phyloP scores from a whole-genome alignment of 176 grass and related monocot species.

The Urochloa ruziziensis region DNA sequence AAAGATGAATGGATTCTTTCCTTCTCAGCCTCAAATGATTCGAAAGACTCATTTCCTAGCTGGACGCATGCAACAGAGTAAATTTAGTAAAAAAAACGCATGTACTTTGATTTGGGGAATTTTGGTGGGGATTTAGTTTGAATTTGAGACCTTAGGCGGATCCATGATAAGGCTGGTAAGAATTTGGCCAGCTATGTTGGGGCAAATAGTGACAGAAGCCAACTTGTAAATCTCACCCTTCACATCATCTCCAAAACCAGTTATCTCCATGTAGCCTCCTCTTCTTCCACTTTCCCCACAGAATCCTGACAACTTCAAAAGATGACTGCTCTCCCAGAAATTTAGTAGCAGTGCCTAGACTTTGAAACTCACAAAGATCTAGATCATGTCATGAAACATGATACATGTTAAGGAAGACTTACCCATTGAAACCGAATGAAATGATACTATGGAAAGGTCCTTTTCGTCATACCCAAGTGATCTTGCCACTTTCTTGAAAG shows the following conservation, averaged over 20 bases:
- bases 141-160: slow-evolving; percentile 54
- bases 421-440: slow-evolving; percentile 72
- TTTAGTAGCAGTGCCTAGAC: neutral
- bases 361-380: neutral
- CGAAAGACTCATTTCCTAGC: slow-evolving; percentile 60
- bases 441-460: slow-evolving; percentile 57
- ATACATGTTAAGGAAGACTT: neutral
- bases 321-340: neutral
- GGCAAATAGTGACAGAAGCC: slow-evolving; percentile 75
- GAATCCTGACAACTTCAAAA: slow-evolving; percentile 47
- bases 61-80: slow-evolving; percentile 16
- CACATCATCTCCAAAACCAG: slow-evolving; percentile 54
- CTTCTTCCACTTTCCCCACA: slow-evolving; percentile 80
- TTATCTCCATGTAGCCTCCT: slow-evolving; percentile 85
- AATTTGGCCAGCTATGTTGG: slow-evolving; percentile 77
- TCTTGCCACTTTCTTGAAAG: slow-evolving; percentile 73
- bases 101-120: neutral
- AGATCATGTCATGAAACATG: too few relatives aligned
- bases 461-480: slow-evolving; percentile 50
- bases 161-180: slow-evolving; percentile 75
- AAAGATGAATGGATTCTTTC: slow-evolving; percentile 51
- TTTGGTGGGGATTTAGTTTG: neutral
- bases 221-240: slow-evolving; percentile 68
- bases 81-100: neutral
- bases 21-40: slow-evolving; percentile 52